Evolutionary conservation across 23 red algal species (phyloP).

Genomic region (Agarophyton chilense): DNA sequence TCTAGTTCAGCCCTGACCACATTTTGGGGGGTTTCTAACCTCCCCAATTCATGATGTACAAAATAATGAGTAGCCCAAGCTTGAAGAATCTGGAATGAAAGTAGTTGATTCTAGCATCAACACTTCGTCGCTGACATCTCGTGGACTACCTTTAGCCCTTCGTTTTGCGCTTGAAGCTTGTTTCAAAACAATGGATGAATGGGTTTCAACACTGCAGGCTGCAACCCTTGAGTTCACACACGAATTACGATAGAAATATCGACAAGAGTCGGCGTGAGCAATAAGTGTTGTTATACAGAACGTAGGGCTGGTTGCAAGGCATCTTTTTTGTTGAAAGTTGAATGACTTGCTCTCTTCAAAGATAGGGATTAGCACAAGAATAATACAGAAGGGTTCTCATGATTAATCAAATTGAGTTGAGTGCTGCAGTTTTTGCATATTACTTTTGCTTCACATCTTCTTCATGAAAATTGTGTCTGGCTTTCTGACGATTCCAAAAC

Average conservation of each 20-base stretch:
- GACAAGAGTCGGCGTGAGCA: neutral
- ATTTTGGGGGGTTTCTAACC: conserved; percentile 18
- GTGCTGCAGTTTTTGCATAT: conserved; percentile 4
- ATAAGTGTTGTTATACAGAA: neutral
- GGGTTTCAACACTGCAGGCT: neutral
- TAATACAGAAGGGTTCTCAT: conserved; percentile 3
- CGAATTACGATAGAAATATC: conserved; percentile 2
- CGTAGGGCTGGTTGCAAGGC: neutral
- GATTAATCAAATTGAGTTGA: neutral
- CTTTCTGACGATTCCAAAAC: conserved; percentile 18
- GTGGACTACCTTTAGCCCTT: neutral
- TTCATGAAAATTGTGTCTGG: conserved; percentile 32
- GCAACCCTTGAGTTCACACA: neutral
- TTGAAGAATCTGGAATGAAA: neutral
- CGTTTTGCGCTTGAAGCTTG: neutral
- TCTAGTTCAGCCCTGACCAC: neutral
- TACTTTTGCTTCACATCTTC: conserved; percentile 11
- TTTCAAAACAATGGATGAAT: neutral
- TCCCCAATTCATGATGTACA: conserved; percentile 18
- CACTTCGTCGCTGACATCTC: neutral
- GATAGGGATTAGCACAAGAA: neutral
- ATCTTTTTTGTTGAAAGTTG: conserved; percentile 13
- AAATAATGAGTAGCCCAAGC: neutral
- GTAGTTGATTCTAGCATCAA: neutral
- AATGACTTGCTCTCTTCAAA: neutral